A percentile compares a stretch with the other conserved stretches of the same genome.
Conservation (phyloP, 352 stramenopile species). For the Hyaloperonospora arabidopsidis region DNA sequence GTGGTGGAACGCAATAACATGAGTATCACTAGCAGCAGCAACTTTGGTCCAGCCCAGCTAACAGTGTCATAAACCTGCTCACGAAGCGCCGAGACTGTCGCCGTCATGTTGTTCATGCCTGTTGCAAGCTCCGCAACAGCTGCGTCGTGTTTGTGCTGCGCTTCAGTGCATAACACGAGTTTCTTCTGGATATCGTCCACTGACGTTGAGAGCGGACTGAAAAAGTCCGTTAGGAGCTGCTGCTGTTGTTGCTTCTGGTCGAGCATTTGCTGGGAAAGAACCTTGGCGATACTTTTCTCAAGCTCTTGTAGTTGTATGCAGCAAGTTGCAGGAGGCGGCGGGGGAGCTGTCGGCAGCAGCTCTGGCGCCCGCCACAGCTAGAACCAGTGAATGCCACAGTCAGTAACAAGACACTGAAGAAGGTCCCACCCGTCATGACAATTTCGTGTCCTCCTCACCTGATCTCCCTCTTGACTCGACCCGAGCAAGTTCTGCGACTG, state of each 20-base stretch:
- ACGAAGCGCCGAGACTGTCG: constrained; percentile 19
- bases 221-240: constrained; percentile 12
- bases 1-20: background rate
- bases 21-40: constrained; percentile 5
- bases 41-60: background rate
- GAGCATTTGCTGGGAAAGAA: constrained; percentile 12
- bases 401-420: constrained; percentile 14
- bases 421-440: too few species aligned
- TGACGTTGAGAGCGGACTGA: constrained; percentile 19
- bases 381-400: too few species aligned
- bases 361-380: constrained; percentile 21
- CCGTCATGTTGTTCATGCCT: constrained; percentile 13
- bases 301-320: constrained; percentile 14
- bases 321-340: constrained; percentile 4
- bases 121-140: constrained; percentile 11
- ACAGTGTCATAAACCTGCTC: constrained; percentile 21
- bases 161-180: constrained; percentile 4
- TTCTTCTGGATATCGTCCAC: constrained; percentile 16
- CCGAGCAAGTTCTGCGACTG: constrained; percentile 31
- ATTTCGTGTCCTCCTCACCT: background rate
- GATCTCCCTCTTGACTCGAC: constrained; percentile 20
- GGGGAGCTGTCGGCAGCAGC: background rate
- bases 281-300: constrained; percentile 11
- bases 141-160: constrained; percentile 8
- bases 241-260: constrained; percentile 20